phyloP scores from a whole-genome alignment of 2,329 filamentous ascomycete genomes.

The Cladosporium sp. region DNA sequence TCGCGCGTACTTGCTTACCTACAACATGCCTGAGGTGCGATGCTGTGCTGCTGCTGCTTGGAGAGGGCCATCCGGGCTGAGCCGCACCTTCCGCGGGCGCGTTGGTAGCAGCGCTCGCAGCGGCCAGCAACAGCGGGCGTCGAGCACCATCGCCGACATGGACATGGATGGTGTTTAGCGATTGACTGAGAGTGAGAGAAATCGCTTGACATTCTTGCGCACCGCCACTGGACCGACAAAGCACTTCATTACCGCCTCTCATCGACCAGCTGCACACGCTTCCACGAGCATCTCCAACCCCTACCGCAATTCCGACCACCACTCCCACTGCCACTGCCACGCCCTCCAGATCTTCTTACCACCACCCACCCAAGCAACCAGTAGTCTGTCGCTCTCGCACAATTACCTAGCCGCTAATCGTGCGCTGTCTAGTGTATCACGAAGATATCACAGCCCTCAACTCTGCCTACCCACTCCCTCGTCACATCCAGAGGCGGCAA shows the following conservation, averaged over 20 bases:
- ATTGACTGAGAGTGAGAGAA: neutral
- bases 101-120: neutral
- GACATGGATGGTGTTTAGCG: neutral
- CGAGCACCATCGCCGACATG: neutral
- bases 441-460: neutral
- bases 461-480: neutral
- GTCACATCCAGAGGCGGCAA: neutral
- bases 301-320: neutral
- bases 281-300: slow-evolving; percentile 1
- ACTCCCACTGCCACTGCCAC: neutral
- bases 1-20: slow-evolving; percentile 18
- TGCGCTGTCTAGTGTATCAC: slow-evolving; percentile 5
- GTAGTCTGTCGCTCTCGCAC: slow-evolving; percentile 11
- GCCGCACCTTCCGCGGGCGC: slow-evolving; percentile 2
- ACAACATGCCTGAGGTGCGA: slow-evolving; percentile 16
- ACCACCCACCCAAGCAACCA: slow-evolving; percentile 12
- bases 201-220: neutral
- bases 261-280: neutral
- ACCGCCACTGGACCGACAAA: neutral
- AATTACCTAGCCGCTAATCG: slow-evolving; percentile 15
- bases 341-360: neutral
- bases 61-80: neutral
- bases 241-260: neutral
- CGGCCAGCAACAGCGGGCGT: neutral
- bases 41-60: neutral